Evolutionary conservation across 139 green algal species (phyloP).

Genomic region (Ettlia oleoabundans): DNA sequence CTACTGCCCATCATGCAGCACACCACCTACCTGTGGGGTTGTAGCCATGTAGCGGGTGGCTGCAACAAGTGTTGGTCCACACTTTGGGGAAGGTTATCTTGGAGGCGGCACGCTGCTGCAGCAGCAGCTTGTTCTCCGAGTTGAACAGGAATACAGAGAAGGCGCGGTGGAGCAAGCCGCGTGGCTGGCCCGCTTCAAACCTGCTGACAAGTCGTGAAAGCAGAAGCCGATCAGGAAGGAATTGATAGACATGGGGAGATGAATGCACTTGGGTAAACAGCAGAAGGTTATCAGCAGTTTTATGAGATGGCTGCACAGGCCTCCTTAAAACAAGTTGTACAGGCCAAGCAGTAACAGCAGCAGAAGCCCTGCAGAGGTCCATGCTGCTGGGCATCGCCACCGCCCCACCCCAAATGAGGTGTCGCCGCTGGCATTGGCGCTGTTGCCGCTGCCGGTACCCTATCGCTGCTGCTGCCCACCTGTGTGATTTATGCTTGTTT

Average conservation of each 20-base stretch:
- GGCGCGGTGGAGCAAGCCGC: constrained; percentile 87
- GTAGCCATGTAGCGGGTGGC: constrained; percentile 89
- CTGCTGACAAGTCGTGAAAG: not conserved
- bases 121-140: constrained; percentile 79
- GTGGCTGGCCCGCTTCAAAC: constrained; percentile 56
- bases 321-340: too few relatives aligned
- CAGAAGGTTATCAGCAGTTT: too few relatives aligned
- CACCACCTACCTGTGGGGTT: constrained; percentile 42
- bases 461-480: constrained; percentile 25
- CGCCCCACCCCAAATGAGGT: too few relatives aligned
- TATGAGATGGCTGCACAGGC: too few relatives aligned
- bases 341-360: not conserved
- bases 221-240: not conserved
- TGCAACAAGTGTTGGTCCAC: constrained; percentile 99
- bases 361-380: too few relatives aligned
- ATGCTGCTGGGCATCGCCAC: too few relatives aligned
- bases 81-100: constrained; percentile 98
- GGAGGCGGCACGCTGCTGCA: constrained; percentile 85
- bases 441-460: too few relatives aligned
- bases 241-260: too few relatives aligned
- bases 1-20: not conserved
- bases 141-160: constrained; percentile 99
- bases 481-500: constrained; percentile 85
- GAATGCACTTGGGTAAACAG: too few relatives aligned
- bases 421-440: too few relatives aligned